Base-by-base conservation (phyloP, 306 rosid genomes). In the Vigna radiata region DNA sequence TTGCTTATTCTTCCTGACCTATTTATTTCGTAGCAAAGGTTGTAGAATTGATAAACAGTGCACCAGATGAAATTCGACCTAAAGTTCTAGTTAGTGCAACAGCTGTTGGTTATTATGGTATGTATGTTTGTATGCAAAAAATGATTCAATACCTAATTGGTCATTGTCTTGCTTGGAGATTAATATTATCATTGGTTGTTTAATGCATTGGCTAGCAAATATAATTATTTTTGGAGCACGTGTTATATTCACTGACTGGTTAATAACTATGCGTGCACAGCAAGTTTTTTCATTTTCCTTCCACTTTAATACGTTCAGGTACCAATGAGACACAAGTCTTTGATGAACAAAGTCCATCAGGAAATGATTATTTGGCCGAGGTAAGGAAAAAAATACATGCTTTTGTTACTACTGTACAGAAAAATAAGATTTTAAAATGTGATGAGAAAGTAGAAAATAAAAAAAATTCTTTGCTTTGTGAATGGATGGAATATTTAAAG, bases 101-200 rank as follows among this genome's bases (percentile, higher is more conserved):
- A 1, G 98, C 98, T 36, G 93, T 95, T 39, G 98, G 98, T 79
- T 95, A 95, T 85, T 95, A 95, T 48, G 98, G 98, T 92, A 72
- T 47, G 95, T 83, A 72, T 47, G 95, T 83, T 79, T 50, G 18
- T 70, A 67, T 18, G 49, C 61, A 67, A 60, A 80, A 86, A 68
- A 21, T 46, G 48, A 41, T 59, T 83, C 21, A 72, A 37, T 73
- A 21, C 9, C 9, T 59, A 23, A 4, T n/a, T 64, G 52, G 25
- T 77, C 5, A 4, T 71, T 23, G 56, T 14, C 64, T 19, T 29
- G 52, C 17, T 66, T 75, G 44, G 64, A 54, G 39, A 3, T 47
- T 27, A 60, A 66, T 70, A 77, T 65, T 59, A 55, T 55, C 5
- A 8, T 17, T 73, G 43, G 33, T 49, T 44, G 33, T 43, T 44